A percentile compares a stretch with the other conserved stretches of the same genome.
These are phyloP conservation scores for Triticum urartu DNA, from an alignment of 176 grass and related monocot species.

Conservation along the genomic window DNA sequence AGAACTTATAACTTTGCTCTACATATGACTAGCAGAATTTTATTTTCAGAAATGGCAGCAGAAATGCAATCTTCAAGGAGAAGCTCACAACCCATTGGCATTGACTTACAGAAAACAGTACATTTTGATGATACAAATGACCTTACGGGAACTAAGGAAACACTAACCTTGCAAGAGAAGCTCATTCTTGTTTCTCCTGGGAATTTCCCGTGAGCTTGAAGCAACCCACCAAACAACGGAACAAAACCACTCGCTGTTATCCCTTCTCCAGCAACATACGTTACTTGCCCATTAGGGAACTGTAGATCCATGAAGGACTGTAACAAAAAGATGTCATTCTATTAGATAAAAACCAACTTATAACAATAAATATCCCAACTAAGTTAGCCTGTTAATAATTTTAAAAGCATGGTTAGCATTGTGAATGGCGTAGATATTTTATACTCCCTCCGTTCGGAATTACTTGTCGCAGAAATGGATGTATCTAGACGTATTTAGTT, in stretches of 20 bases:
- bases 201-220: constrained; percentile 92
- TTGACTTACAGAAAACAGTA: neutral
- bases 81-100: neutral
- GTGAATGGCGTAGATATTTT: neutral
- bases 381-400: neutral
- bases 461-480: no score
- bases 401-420: neutral
- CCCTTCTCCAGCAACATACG: constrained; percentile 88
- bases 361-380: neutral
- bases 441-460: no score
- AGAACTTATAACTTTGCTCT: no score
- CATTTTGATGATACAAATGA: neutral
- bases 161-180: constrained; percentile 85
- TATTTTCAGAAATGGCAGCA: no score
- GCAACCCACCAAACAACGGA: constrained; percentile 74
- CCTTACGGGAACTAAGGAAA: constrained; percentile 5
- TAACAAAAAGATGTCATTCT: constrained; percentile 23
- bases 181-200: constrained; percentile 85
- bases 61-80: neutral
- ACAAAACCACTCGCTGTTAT: constrained; percentile 79
- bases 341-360: neutral
- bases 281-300: constrained; percentile 94
- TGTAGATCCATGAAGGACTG: constrained; percentile 97
- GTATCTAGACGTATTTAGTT: no score
- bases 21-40: no score